Conservation (phyloP, 441 rosid species). For the Omphalea diandra region DNA sequence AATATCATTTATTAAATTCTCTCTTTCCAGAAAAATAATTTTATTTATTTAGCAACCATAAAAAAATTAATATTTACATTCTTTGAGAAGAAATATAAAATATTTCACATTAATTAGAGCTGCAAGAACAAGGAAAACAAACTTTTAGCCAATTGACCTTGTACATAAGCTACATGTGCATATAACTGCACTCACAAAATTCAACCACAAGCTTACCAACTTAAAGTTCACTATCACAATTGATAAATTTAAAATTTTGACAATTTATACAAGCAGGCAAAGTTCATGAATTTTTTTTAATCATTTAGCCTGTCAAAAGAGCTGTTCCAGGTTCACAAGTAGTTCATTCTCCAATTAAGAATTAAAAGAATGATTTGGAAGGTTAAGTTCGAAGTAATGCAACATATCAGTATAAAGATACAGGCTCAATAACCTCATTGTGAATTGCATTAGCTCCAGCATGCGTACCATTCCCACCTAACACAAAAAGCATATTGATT, state of each 20-base stretch:
- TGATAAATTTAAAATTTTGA: neutral
- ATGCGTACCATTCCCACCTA: constrained; percentile 97
- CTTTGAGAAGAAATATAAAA: too few relatives aligned
- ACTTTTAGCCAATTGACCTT: neutral
- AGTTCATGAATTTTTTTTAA: neutral
- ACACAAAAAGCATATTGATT: constrained; percentile 97
- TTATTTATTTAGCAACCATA: neutral
- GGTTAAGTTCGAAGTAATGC: constrained; percentile 8
- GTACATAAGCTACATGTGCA: neutral
- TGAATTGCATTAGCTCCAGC: constrained; percentile 98
- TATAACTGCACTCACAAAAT: neutral
- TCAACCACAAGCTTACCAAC: neutral
- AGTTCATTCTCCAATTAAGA: constrained; percentile 1
- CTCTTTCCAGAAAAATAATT: too few relatives aligned
- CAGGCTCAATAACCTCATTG: constrained; percentile 59
- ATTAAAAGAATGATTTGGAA: neutral
- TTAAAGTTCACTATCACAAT: neutral
- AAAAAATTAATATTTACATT: too few relatives aligned
- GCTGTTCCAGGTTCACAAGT: neutral
- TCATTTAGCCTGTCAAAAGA: neutral
- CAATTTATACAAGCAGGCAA: neutral
- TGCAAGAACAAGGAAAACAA: neutral
- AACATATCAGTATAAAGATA: constrained; percentile 3
- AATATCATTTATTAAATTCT: too few relatives aligned
- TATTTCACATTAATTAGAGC: too few relatives aligned